Evolutionary conservation across 75 land plant species (phyloP).

Genomic region (Larix kaempferi): DNA sequence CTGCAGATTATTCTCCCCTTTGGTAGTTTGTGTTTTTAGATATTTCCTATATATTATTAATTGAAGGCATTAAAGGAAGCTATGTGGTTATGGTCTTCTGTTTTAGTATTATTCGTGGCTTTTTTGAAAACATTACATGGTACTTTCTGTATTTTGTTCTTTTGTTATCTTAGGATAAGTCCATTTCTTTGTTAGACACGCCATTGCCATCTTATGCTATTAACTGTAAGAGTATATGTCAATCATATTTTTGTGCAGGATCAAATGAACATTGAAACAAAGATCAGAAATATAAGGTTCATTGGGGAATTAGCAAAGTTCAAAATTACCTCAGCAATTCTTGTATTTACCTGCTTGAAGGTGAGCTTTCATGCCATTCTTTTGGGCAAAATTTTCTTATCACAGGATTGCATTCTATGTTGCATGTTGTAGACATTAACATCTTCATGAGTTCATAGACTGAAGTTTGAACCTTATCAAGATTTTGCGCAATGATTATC

Average conservation of each 20-base stretch:
- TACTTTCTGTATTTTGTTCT: no score
- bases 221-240: not conserved
- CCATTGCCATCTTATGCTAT: no score
- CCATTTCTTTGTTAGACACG: no score
- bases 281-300: slow-evolving; percentile 75
- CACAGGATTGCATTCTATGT: no score
- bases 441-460: no score
- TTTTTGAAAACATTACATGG: not conserved
- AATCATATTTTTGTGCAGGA: slow-evolving; percentile 52
- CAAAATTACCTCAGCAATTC: slow-evolving; percentile 75
- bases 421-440: no score
- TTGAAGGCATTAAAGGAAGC: not conserved
- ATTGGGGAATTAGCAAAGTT: slow-evolving; percentile 98
- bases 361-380: slow-evolving; percentile 25
- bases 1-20: not conserved
- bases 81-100: not conserved
- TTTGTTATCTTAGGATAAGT: no score
- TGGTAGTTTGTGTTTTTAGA: not conserved
- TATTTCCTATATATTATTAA: slow-evolving; percentile 14
- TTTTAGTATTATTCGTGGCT: not conserved
- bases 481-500: no score
- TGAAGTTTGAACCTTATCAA: no score
- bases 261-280: slow-evolving; percentile 99
- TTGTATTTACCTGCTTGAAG: slow-evolving; percentile 91
- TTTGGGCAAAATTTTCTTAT: not conserved